Evolutionary conservation across 2,329 filamentous ascomycete species (phyloP).

Genomic region (Cytospora leucostoma): DNA sequence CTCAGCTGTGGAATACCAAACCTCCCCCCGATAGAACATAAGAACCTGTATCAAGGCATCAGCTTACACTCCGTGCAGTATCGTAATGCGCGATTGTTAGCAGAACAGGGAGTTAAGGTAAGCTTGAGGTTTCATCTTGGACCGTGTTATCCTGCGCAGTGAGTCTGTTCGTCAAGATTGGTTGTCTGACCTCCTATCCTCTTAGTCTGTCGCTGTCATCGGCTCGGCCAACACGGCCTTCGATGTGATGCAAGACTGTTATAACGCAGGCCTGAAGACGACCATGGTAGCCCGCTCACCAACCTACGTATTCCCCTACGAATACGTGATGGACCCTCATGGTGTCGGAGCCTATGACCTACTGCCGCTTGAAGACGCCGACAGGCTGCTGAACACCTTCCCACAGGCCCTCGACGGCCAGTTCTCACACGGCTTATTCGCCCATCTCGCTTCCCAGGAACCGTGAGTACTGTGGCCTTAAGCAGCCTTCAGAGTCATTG

Average conservation of each 20-base stretch:
- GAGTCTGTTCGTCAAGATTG: neutral
- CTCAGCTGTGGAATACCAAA: slow-evolving; percentile 43
- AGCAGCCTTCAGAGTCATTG: neutral
- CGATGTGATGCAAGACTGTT: slow-evolving; percentile 40
- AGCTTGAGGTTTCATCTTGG: neutral
- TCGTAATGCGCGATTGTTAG: slow-evolving; percentile 40
- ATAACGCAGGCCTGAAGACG: slow-evolving; percentile 34
- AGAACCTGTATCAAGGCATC: slow-evolving; percentile 43
- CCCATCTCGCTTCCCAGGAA: slow-evolving; percentile 34
- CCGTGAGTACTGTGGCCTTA: slow-evolving; percentile 23
- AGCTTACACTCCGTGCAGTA: slow-evolving; percentile 47
- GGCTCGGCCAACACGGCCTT: slow-evolving; percentile 46
- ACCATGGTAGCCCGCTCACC: slow-evolving; percentile 41
- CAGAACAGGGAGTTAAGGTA: slow-evolving; percentile 22
- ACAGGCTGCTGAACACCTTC: slow-evolving; percentile 30
- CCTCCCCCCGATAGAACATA: slow-evolving; percentile 43
- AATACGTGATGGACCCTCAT: slow-evolving; percentile 33
- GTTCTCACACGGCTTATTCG: slow-evolving; percentile 31
- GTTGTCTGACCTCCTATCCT: slow-evolving; percentile 14
- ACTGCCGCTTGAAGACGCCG: slow-evolving; percentile 29
- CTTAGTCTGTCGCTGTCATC: slow-evolving; percentile 36
- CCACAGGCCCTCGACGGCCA: slow-evolving; percentile 32
- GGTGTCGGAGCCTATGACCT: slow-evolving; percentile 37
- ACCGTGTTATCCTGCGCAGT: too few relatives aligned
- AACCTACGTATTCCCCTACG: slow-evolving; percentile 39